Base-by-base conservation (phyloP, 140 eudicot genomes). In the Ambrosia hybrid region DNA sequence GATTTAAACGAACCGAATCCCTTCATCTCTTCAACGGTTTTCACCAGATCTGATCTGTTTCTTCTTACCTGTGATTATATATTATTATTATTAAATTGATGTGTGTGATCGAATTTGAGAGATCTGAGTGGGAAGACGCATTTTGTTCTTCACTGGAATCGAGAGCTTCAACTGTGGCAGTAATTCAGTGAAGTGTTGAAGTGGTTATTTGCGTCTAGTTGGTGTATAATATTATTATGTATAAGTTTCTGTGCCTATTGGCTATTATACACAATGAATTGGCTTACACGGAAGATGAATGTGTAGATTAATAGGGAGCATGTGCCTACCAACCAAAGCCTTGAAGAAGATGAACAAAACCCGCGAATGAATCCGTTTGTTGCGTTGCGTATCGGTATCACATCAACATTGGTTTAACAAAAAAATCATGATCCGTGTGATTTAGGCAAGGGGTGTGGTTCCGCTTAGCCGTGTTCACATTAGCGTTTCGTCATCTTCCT, bases 1-100 rank as follows among this genome's bases (percentile, higher is more conserved):
- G 91, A 83, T 79, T 85, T 93, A 68, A 78, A 63, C 10, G 83
- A 76, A 70, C 80, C 84, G 36, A 84, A 67, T 46, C 75, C 74
- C 73, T 88, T 88, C 96, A 86, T 88, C 17, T 53, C 56, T 48
- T 69, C 45, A 52, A 64, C 33, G 55, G 62, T 11, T 55, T 5
- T 62, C 52, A 48, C 78, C 75, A 67, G 71, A 79, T 67, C 79
- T 58, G 69, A 78, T 71, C 62, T 55, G 45, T 39, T 36, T 17
- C 65, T 9, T 9, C 56, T 3, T 17, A 9, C 14, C 30, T 66
- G 52, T 74, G 56, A 66, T 38, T 65, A 26, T 7, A 9, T 6
- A 43, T 43, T 7, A 21, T 43, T 7, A 21, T 43, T 43, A 43
- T 6, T 43, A 8, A 6, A 43, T 8, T 30, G 34, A 21, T 21